Evolutionary conservation across 2,329 filamentous ascomycete genomes (phyloP), one percentile per base, ranked within the genome.

Genomic region (Fusarium concolor): DNA sequence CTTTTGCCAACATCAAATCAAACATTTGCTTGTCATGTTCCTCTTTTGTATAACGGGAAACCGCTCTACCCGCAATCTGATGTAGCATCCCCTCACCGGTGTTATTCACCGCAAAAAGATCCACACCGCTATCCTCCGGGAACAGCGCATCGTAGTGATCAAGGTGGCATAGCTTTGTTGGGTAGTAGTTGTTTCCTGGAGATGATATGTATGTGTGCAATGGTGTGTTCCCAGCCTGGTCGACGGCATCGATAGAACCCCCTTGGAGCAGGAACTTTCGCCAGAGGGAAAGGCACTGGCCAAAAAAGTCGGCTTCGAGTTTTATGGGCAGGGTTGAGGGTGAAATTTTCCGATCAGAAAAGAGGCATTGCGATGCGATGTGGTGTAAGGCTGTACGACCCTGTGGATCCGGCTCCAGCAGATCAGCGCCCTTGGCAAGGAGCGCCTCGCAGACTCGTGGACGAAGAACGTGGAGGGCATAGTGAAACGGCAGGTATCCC

Each of bases 1-100:
- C 71, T 12, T 67, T 69, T 1, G 33, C 18, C 38, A 73, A 41
- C 49, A 73, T 56, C 4, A 53, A 14, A 18, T 62, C 38, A 47
- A 73, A 73, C 1, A 73, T 31, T 0, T 10, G 31, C 28, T 59
- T 69, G 15, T 73, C 71, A 7, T 73, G 67, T 3, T 18, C 52
- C 2, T 46, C n/a, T 4, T 26, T 4, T 10, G n/a, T 11, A 2
- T 1, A 3, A 2, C n/a, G 3, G 0, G 14, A 7, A 3, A 35
- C 14, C 14, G 28, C 22, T 10, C 67, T 41, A 2, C 35, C 26
- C 1, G 60, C 22, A 26, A 73, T 66, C 10, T 49, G 41, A 6
- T 73, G 71, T 6, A 73, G 28, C 10, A n/a, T 45, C 6, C 71
- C 71, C 24, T 73, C 68, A 2, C 64, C 67, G 7, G 41, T 20